Percentiles rank a stretch among this genome's conserved stretches.
Conservation (phyloP, 495 filamentous ascomycete genomes). For the Tuber umbilicatum region DNA sequence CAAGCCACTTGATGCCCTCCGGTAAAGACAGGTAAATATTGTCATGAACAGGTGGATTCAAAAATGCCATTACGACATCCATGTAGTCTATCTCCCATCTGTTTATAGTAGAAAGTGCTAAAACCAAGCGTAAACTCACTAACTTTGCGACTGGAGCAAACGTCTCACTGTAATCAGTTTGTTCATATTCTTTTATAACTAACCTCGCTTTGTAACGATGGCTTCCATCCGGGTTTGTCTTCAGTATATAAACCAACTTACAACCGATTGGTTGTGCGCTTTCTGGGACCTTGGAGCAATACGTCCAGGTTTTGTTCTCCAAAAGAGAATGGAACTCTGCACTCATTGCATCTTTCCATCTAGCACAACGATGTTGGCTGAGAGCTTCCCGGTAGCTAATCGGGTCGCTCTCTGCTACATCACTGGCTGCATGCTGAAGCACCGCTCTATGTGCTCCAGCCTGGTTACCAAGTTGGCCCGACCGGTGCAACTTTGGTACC, state of each 20-base stretch:
- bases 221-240: background rate
- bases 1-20: too few species aligned
- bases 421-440: too few species aligned
- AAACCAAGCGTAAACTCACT: too few species aligned
- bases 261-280: background rate
- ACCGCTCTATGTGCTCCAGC: too few species aligned
- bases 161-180: conserved; percentile 11
- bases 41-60: too few species aligned
- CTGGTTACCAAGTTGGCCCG: too few species aligned
- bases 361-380: background rate
- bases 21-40: too few species aligned
- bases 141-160: too few species aligned
- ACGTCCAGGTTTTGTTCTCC: conserved; percentile 10
- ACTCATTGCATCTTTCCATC: conserved; percentile 6
- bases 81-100: too few species aligned
- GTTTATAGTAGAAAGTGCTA: too few species aligned
- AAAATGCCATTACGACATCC: too few species aligned
- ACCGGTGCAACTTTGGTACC: too few species aligned
- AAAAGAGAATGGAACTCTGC: background rate
- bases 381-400: conserved; percentile 6
- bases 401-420: background rate
- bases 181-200: conserved; percentile 10
- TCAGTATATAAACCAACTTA: background rate
- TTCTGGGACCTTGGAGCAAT: background rate
- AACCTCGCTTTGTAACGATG: conserved; percentile 14